Evolutionary conservation across 495 filamentous ascomycete genomes (phyloP).

Genomic region (Penicillium diatomitis): DNA sequence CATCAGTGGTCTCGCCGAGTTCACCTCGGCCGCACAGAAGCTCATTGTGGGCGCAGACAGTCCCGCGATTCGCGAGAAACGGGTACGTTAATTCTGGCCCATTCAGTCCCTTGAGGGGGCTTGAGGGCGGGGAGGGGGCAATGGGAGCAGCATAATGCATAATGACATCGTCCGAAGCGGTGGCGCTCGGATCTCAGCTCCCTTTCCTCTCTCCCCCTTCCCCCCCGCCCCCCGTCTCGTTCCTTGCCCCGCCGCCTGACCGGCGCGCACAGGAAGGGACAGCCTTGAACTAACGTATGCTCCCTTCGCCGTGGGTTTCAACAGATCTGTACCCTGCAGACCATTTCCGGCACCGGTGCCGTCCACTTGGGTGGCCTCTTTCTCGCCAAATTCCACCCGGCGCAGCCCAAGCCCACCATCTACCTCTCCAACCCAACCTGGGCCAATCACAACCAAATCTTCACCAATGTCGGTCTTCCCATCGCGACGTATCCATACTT

Average conservation of each 20-base stretch:
- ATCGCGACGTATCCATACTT: constrained; percentile 91
- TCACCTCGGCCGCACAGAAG: constrained; percentile 82
- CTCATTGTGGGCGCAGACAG: constrained; percentile 75
- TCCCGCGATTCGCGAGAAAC: constrained; percentile 74
- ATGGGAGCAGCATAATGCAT: too few species aligned
- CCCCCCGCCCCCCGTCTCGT: too few species aligned
- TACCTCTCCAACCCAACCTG: constrained; percentile 94
- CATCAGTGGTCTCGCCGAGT: constrained; percentile 77
- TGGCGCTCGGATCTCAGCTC: too few species aligned
- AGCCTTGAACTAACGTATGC: not conserved
- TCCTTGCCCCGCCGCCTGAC: too few species aligned
- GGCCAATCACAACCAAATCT: constrained; percentile 98
- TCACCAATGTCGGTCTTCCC: constrained; percentile 76
- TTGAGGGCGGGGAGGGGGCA: too few species aligned
- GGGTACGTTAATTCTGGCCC: constrained; percentile 39
- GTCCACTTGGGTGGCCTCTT: constrained; percentile 49
- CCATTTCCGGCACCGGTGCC: constrained; percentile 52
- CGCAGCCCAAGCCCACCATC: constrained; percentile 48
- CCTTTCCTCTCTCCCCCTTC: too few species aligned
- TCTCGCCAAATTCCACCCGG: constrained; percentile 45
- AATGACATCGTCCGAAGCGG: too few species aligned
- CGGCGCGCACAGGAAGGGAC: not conserved
- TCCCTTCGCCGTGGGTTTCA: not conserved
- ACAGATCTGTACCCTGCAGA: constrained; percentile 46
- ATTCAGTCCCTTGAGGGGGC: not conserved